Percentiles rank a stretch among this genome's conserved stretches.
These are phyloP conservation scores for Fusarium humuli DNA, from an alignment of 2,329 filamentous ascomycete species.

Conservation along the genomic window DNA sequence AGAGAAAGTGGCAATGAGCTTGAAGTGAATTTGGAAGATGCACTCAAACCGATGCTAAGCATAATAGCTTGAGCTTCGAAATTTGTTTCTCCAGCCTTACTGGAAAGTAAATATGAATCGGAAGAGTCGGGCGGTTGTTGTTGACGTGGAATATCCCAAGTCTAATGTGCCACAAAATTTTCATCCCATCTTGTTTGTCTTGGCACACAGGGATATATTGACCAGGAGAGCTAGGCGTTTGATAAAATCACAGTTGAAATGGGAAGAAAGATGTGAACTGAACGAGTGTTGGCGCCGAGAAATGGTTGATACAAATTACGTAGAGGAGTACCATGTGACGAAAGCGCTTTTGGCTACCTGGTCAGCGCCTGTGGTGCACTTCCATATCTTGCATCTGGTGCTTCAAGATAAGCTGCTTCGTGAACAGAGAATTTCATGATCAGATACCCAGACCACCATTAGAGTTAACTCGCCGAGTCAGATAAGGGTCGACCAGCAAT, in stretches of 20 bases:
- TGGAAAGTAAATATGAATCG: not conserved
- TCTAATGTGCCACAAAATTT: not conserved
- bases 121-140: not conserved
- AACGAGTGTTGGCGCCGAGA: slow-evolving; percentile 1
- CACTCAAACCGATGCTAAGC: not conserved
- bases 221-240: not conserved
- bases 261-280: slow-evolving; percentile 1
- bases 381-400: not conserved
- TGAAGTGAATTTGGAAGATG: not conserved
- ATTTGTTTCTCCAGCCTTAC: not conserved
- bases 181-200: slow-evolving; percentile 9
- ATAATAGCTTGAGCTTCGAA: not conserved
- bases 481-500: slow-evolving; percentile 6
- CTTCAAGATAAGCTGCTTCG: not conserved
- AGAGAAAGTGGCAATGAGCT: not conserved
- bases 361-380: slow-evolving; percentile 10
- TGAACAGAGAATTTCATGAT: slow-evolving; percentile 1
- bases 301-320: not conserved
- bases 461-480: slow-evolving; percentile 16
- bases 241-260: slow-evolving; percentile 7
- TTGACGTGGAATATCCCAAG: not conserved
- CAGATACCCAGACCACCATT: slow-evolving; percentile 19
- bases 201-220: slow-evolving; percentile 3
- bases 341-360: slow-evolving; percentile 5
- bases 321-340: not conserved